A percentile compares a stretch with the other conserved stretches of the same genome.
Conservation (phyloP, 2,329 filamentous ascomycete species). For the Teratosphaeria pseudoeucalypti region DNA sequence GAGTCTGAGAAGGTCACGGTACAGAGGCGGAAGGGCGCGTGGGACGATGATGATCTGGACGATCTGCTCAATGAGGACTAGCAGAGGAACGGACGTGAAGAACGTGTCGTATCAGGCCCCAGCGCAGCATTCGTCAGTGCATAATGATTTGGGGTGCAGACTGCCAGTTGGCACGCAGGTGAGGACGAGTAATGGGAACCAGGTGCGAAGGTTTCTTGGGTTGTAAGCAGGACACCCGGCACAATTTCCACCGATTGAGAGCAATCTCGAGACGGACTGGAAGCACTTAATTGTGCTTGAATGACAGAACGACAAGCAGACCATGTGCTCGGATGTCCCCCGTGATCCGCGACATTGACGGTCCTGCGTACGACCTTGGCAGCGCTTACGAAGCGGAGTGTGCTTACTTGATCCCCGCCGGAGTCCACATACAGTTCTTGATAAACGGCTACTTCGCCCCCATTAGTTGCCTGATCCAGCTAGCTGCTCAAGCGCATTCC, state of each 20-base stretch:
- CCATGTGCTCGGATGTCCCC: too few species aligned
- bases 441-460: too few species aligned
- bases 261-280: too few species aligned
- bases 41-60: slow-evolving; percentile 75
- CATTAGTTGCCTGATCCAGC: neutral
- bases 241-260: too few species aligned
- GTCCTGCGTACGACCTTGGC: neutral
- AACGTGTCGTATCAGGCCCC: neutral
- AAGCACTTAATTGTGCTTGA: too few species aligned
- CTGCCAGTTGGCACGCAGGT: too few species aligned
- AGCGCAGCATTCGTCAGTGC: neutral
- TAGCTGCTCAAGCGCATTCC: neutral
- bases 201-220: too few species aligned
- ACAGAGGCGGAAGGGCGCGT: slow-evolving; percentile 68
- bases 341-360: neutral
- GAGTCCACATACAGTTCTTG: too few species aligned
- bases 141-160: neutral
- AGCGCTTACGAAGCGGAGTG: neutral
- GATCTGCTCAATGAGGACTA: slow-evolving; percentile 46
- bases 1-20: slow-evolving; percentile 78
- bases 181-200: too few species aligned
- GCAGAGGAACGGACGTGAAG: neutral
- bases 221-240: too few species aligned
- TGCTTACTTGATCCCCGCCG: neutral
- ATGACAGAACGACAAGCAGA: too few species aligned